These are phyloP conservation scores for Cicer cuneatum DNA, from an alignment of 306 rosid species.

Conservation along the genomic window DNA sequence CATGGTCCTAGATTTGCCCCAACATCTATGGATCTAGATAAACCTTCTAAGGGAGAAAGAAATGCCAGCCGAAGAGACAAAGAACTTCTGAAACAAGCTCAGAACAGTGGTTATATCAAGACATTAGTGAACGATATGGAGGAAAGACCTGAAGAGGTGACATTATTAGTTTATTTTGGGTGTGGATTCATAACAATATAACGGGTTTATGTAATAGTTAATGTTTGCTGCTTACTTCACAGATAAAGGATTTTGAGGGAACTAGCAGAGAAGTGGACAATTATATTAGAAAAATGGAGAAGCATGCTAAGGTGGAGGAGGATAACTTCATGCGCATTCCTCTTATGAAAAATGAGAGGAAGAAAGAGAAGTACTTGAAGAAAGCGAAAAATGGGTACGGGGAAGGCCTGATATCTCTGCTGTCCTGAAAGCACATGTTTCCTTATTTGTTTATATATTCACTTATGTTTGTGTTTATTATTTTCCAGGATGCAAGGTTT, in stretches of 20 bases:
- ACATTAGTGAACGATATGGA: constrained; percentile 71
- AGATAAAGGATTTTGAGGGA: constrained; percentile 76
- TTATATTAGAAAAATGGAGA: constrained; percentile 65
- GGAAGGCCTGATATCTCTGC: not conserved
- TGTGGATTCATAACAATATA: constrained; percentile 24
- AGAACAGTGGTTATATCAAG: constrained; percentile 63
- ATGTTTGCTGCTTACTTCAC: constrained; percentile 43
- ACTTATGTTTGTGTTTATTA: constrained; percentile 25
- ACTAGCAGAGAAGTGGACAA: constrained; percentile 67
- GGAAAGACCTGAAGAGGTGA: constrained; percentile 92
- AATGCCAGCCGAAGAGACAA: constrained; percentile 75
- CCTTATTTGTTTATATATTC: not conserved
- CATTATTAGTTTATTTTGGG: constrained; percentile 33
- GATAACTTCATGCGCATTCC: constrained; percentile 81
- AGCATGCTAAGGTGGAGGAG: constrained; percentile 79
- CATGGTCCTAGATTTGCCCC: constrained; percentile 74
- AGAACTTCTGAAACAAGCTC: constrained; percentile 63
- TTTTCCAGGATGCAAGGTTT: constrained; percentile 76
- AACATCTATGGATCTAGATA: constrained; percentile 70
- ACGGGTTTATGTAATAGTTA: constrained; percentile 31
- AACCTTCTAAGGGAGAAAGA: constrained; percentile 68
- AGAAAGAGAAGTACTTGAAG: constrained; percentile 70
- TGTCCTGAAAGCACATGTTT: constrained; percentile 17
- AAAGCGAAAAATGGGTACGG: constrained; percentile 86
- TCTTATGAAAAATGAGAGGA: constrained; percentile 72